Evolutionary conservation across 2,329 filamentous ascomycete genomes (phyloP).

Genomic region (Colletotrichum musicola): DNA sequence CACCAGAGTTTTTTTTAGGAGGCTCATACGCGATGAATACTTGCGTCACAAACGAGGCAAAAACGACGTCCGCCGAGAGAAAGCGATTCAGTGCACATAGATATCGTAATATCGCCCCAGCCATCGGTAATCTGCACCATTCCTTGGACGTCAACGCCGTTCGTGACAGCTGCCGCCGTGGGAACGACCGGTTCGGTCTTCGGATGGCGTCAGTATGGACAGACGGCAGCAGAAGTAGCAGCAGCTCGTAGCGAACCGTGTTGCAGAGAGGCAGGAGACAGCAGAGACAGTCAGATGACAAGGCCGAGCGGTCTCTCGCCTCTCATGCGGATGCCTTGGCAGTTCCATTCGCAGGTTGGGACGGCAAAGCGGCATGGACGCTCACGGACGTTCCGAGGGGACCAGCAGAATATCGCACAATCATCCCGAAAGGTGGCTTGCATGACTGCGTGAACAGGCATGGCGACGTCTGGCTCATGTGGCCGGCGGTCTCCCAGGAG

Average conservation of each 20-base stretch:
- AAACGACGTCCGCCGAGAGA: slow-evolving; percentile 9
- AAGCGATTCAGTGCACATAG: background rate
- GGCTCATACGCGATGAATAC: background rate
- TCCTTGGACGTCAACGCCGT: slow-evolving; percentile 6
- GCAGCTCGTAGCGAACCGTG: slow-evolving; percentile 30
- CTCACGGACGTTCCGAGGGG: slow-evolving; percentile 3
- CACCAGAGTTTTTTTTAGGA: slow-evolving; percentile 9
- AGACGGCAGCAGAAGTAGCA: background rate
- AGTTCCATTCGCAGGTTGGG: slow-evolving; percentile 17
- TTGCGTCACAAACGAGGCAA: slow-evolving; percentile 14
- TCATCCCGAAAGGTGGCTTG: background rate
- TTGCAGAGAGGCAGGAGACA: slow-evolving; percentile 15
- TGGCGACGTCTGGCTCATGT: background rate
- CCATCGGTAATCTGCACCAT: background rate
- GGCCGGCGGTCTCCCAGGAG: slow-evolving; percentile 1
- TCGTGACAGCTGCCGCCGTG: slow-evolving; percentile 26
- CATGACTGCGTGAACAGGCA: background rate
- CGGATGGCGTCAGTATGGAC: slow-evolving; percentile 25
- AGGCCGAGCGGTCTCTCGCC: slow-evolving; percentile 15
- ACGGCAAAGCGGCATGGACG: slow-evolving; percentile 11
- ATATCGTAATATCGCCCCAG: background rate
- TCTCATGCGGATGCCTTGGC: slow-evolving; percentile 19
- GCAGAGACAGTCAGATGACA: slow-evolving; percentile 32
- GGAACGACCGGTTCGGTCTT: slow-evolving; percentile 12
- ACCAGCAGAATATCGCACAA: slow-evolving; percentile 21